Evolutionary conservation across 768 basidiomycete genomes (phyloP), one percentile per base, ranked within the genome.

Genomic region (Leccinellum luteum): DNA sequence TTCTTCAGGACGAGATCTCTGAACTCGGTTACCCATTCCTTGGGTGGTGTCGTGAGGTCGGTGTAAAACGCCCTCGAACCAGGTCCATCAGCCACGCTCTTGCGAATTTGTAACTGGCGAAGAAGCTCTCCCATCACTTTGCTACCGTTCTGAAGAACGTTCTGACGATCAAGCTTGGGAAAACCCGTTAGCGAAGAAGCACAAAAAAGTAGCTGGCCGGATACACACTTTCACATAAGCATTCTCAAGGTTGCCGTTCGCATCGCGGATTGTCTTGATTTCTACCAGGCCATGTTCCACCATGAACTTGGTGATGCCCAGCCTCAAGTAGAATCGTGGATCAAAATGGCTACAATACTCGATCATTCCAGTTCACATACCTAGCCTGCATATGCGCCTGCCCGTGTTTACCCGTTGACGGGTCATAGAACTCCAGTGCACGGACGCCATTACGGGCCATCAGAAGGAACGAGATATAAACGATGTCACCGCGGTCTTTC

Each of bases 361-460:
- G 12, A 7, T 23, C 6, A 51, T 49, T 43, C 14, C 35, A 21
- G 19, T 28, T 28, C 27, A 60, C 81, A 48, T 70, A 90, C 89
- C 90, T 84, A 47, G 90, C 91, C 73, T 93, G 89, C 92, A 92
- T 94, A 66, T 92, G 90, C 15, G 90, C 91, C 67, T 94, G 90
- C 17, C 92, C 90, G 64, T 94, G 92, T 70, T 92, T 92, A 72
- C 85, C 75, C 14, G 85, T 89, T 27, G 74, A 76, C 25, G 92
- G 92, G 65, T 95, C 90, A 64, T 89, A 95, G 68, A 78, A 92
- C 69, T 94, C 90, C 35, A 94, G 78, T 5, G 85, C 91, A 34
- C 87, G 80, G 34, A 94, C 70, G 59, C 89, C 93, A 41, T 84
- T 86, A 28, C 92, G 84, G n/a, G 88, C 90, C 92, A 94, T 94